Base-by-base conservation (phyloP, 805 yeast genomes). In the Monosporozyma aerobia region DNA sequence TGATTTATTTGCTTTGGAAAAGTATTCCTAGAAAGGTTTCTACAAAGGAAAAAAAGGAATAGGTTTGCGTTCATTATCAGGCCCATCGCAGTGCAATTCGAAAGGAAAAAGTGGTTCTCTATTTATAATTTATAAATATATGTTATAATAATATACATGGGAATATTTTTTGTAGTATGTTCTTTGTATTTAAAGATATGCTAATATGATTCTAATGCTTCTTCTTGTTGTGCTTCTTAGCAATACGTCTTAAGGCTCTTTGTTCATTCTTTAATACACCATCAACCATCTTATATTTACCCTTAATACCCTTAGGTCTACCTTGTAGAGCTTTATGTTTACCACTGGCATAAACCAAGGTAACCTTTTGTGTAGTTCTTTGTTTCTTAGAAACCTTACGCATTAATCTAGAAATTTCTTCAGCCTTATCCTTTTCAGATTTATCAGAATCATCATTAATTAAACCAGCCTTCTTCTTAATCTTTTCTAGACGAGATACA, bases 271-370 rank as follows among this genome's bases (percentile, higher is more conserved):
- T 94, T 85, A 89, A 76, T 22, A 84, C 87, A 77, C 98, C 98
- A 72, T 94, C 99, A 61, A 94, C 98, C 99, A 94, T 94, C 84
- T 88, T 94, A 75, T 94, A 94, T 69, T 88, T 90, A 73, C 99
- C 99, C 70, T 83, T 89, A 60, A 94, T 82, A 69, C 99, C 99
- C 73, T 81, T 85, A 44, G 99, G 99, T 75, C 99, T 85, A 52
- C 99, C 99, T 60, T 87, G 76, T 50, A 90, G 73, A 54, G 96
- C 96, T 69, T 75, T 86, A 71, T 94, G 90, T 39, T 75, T 69
- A 63, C 98, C 98, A 49, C 75, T 73, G 9, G 99, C 98, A 60
- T 82, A 90, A 56, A 94, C 96, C 55, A 89, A 78, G 1, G 95
- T 87, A 41, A 89, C 88, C 77, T 85, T 83, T 27, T 96, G 96